Percentiles rank a stretch among this genome's conserved stretches.
These are phyloP conservation scores for Grosmannia serpens DNA, from an alignment of 2,329 filamentous ascomycete species.

Conservation along the genomic window DNA sequence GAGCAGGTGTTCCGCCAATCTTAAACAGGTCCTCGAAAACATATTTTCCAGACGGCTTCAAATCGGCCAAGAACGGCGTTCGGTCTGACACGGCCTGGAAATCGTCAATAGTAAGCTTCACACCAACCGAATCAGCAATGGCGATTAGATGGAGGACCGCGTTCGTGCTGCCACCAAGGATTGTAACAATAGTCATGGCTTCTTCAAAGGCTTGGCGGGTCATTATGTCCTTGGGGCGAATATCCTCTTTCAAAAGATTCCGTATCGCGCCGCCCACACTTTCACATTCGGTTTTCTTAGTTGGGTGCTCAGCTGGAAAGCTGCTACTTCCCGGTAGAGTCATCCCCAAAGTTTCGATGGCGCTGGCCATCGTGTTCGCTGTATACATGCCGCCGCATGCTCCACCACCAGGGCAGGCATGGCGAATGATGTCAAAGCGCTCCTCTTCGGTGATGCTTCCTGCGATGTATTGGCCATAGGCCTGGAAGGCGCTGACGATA, in stretches of 20 bases:
- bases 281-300: conserved; percentile 63
- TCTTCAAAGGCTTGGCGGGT: conserved; percentile 74
- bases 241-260: conserved; percentile 63
- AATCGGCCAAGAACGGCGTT: conserved; percentile 67
- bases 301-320: conserved; percentile 61
- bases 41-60: conserved; percentile 79
- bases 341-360: conserved; percentile 63
- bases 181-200: conserved; percentile 72
- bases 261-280: conserved; percentile 62
- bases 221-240: conserved; percentile 66
- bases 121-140: conserved; percentile 68
- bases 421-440: conserved; percentile 86
- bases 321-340: conserved; percentile 74
- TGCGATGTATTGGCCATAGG: conserved; percentile 88
- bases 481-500: conserved; percentile 95
- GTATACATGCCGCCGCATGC: conserved; percentile 84
- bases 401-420: conserved; percentile 77
- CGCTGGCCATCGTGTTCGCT: conserved; percentile 65
- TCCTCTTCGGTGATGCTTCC: conserved; percentile 85
- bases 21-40: conserved; percentile 78
- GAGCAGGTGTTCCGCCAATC: conserved; percentile 74
- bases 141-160: conserved; percentile 77
- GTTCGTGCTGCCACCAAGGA: conserved; percentile 77
- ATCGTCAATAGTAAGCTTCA: conserved; percentile 76
- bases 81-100: conserved; percentile 74